These are phyloP conservation scores for Neopestalotiopsis rosae DNA, from an alignment of 2,329 filamentous ascomycete genomes.

Conservation along the genomic window DNA sequence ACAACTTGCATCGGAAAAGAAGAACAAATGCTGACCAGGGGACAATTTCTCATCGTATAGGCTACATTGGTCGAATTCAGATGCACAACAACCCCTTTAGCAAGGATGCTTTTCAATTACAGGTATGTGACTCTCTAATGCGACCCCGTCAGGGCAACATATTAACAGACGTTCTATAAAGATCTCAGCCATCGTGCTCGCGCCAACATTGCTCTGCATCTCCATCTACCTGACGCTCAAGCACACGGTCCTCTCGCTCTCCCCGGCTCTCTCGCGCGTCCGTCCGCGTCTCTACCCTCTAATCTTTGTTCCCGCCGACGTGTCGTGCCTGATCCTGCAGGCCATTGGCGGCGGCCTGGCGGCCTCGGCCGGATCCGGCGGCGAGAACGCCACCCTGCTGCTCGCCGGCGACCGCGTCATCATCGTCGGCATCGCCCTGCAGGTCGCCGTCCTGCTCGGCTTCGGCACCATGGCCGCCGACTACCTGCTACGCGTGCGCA, in stretches of 20 bases:
- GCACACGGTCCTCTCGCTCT: constrained; percentile 57
- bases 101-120: constrained; percentile 58
- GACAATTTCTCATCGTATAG: constrained; percentile 34
- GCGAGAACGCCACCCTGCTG: constrained; percentile 44
- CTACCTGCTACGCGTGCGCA: constrained; percentile 49
- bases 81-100: constrained; percentile 61
- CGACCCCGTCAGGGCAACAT: too few species aligned
- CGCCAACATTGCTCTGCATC: constrained; percentile 65
- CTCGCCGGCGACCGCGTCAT: constrained; percentile 55
- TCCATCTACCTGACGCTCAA: constrained; percentile 69
- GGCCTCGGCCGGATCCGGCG: constrained; percentile 46
- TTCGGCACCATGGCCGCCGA: constrained; percentile 52
- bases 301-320: constrained; percentile 64
- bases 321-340: constrained; percentile 64
- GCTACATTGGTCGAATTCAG: constrained; percentile 58
- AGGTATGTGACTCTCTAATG: constrained; percentile 29
- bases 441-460: constrained; percentile 53
- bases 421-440: constrained; percentile 59
- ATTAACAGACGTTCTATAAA: too few species aligned
- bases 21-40: neutral
- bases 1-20: neutral
- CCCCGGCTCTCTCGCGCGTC: constrained; percentile 55
- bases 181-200: constrained; percentile 62
- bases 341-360: constrained; percentile 63
- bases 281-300: constrained; percentile 57